Evolutionary conservation across 2,329 filamentous ascomycete species (phyloP), one percentile per base, ranked within the genome.

Genomic region (Colletotrichum salicis): DNA sequence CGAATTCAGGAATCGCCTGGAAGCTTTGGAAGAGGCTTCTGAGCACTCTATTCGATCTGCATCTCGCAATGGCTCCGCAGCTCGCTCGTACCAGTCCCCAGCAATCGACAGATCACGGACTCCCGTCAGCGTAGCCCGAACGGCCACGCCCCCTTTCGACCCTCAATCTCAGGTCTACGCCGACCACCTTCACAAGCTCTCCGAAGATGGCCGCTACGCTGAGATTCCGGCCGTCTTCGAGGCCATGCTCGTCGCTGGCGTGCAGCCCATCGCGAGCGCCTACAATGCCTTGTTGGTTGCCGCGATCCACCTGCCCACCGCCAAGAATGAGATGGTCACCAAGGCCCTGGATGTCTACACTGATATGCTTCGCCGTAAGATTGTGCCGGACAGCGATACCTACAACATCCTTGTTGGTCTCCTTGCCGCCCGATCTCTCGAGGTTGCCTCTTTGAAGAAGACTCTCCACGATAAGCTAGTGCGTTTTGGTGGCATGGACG

Each of bases 321-420:
- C 94, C 80, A 93, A 92, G 81, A 92, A 93, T 65, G 93, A 97
- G 83, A 91, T 96, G 64, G 94, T 97, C 15, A 92, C 94, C 73
- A 97, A 97, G 84, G 95, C 94, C 5, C 88, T 98, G 64, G 95
- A 97, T 84, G 93, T 99, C 64, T 99, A 98, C 81, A 93, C 95
- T 19, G 95, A 98, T 80, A 98, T 99, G 96, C 90, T 97, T 76
- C 91, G 92, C 75, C 93, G 95, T 75, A 92, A 92, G 76, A 92
- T 98, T 29, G 84, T 89, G 24, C 95, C 96, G 8, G 92, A 98
- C 80, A 91, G 91, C 65, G 90, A 93, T 69, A 98, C 96, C 0
- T 98, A 97, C 83, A 91, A 94, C 78, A 95, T 95, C 41, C 86
- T 99, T 22, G 93, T 99, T 67, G 91, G 93, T 70, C 86, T 98